A percentile compares a stretch with the other conserved stretches of the same genome.
These are phyloP conservation scores for Annona cherimola DNA, from an alignment of 164 flowering plant species.

Conservation along the genomic window DNA sequence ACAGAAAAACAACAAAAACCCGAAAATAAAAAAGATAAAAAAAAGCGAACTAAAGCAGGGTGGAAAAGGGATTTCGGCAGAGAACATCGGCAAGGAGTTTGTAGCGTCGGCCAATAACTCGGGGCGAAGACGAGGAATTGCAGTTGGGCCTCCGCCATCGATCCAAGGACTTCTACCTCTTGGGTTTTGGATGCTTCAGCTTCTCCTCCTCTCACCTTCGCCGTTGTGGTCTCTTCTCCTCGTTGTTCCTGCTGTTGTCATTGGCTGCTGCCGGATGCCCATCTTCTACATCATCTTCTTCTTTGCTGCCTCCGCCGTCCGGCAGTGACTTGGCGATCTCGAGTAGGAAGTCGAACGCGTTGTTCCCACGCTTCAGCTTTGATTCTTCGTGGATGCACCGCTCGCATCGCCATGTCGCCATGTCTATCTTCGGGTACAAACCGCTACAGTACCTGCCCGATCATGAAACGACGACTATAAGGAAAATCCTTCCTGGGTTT, in stretches of 20 bases:
- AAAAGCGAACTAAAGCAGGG: no score
- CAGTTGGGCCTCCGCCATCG: conserved; percentile 10
- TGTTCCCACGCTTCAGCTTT: conserved; percentile 2
- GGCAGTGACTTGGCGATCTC: conserved; percentile 5
- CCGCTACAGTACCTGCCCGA: conserved; percentile 14
- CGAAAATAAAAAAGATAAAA: no score
- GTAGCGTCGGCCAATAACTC: conserved; percentile 13
- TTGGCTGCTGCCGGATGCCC: no score
- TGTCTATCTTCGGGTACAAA: conserved; percentile 12
- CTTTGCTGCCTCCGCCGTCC: no score
- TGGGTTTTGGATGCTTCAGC: neutral
- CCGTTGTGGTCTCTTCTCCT: conserved; percentile 3
- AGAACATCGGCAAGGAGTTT: conserved; percentile 19
- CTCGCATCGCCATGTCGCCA: conserved; percentile 17
- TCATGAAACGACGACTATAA: no score
- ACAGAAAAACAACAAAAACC: no score
- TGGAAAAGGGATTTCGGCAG: no score
- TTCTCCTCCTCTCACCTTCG: conserved; percentile 7
- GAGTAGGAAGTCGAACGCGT: neutral
- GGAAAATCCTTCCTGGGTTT: no score
- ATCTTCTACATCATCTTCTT: no score
- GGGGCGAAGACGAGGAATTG: conserved; percentile 7
- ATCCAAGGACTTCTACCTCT: neutral
- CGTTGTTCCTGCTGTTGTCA: neutral
- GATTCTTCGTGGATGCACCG: conserved; percentile 13